phyloP scores from a whole-genome alignment of 768 basidiomycete species.

The Pleurotus ostreatus region DNA sequence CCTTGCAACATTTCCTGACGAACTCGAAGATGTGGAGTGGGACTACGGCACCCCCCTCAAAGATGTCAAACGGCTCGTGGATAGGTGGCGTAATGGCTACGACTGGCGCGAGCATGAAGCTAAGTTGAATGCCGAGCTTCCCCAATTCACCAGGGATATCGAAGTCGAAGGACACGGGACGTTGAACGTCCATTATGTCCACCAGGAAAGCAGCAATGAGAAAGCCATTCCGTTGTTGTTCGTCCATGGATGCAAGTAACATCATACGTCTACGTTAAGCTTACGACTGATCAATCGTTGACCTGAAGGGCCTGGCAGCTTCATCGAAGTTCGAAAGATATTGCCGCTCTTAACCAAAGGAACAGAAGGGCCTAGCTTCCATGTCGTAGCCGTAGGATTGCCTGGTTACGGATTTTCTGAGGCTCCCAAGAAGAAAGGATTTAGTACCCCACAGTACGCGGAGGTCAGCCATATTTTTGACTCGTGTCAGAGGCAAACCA shows the following conservation, averaged over 20 bases:
- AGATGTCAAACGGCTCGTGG: slow-evolving; percentile 44
- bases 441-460: slow-evolving; percentile 41
- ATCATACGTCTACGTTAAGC: not conserved
- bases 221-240: slow-evolving; percentile 58
- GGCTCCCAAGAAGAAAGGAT: slow-evolving; percentile 49
- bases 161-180: slow-evolving; percentile 40
- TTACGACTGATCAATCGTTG: not conserved
- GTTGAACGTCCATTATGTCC: slow-evolving; percentile 52
- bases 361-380: slow-evolving; percentile 50
- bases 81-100: slow-evolving; percentile 48
- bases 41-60: slow-evolving; percentile 52
- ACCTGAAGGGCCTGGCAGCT: slow-evolving; percentile 58
- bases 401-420: slow-evolving; percentile 65
- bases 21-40: slow-evolving; percentile 46
- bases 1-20: slow-evolving; percentile 50
- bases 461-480: slow-evolving; percentile 26
- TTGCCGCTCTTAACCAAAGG: slow-evolving; percentile 45
- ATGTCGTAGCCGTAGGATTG: slow-evolving; percentile 55
- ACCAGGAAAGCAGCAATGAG: slow-evolving; percentile 39
- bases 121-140: slow-evolving; percentile 45
- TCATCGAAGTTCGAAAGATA: slow-evolving; percentile 54
- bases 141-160: slow-evolving; percentile 53
- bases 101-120: slow-evolving; percentile 55
- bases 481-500: too few species aligned
- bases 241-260: slow-evolving; percentile 50